Conservation (phyloP, 2,329 filamentous ascomycete species). For the Calonectria multiphialidica region DNA sequence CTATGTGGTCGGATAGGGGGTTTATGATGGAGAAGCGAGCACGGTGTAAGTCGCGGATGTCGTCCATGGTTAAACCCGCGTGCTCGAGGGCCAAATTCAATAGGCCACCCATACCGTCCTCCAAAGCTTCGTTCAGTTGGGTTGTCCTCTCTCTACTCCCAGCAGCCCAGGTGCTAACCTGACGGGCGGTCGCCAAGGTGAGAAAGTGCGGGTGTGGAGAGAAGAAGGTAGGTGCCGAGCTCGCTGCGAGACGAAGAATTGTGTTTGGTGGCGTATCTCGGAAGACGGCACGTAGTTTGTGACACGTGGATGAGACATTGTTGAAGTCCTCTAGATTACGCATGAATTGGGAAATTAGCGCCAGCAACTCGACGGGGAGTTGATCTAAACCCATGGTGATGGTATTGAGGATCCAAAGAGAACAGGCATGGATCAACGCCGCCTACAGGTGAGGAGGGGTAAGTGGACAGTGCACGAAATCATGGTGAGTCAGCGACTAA, state of each 20-base stretch:
- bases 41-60: not conserved
- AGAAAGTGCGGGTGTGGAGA: not conserved
- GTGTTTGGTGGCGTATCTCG: not conserved
- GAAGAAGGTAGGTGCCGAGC: not conserved
- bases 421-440: too few relatives aligned
- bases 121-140: not conserved
- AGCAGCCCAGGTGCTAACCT: not conserved
- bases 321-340: not conserved
- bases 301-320: not conserved
- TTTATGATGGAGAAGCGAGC: not conserved
- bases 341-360: not conserved
- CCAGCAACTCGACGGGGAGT: not conserved
- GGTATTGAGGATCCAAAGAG: not conserved
- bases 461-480: not conserved
- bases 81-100: not conserved
- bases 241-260: not conserved
- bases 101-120: not conserved
- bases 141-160: not conserved
- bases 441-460: not conserved
- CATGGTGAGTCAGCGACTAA: too few relatives aligned
- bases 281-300: not conserved
- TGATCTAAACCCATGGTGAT: not conserved
- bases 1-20: not conserved
- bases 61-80: not conserved
- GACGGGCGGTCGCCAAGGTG: not conserved